Evolutionary conservation across 1,284 basidiomycete genomes (phyloP).

Genomic region (Abortiporus biennis): DNA sequence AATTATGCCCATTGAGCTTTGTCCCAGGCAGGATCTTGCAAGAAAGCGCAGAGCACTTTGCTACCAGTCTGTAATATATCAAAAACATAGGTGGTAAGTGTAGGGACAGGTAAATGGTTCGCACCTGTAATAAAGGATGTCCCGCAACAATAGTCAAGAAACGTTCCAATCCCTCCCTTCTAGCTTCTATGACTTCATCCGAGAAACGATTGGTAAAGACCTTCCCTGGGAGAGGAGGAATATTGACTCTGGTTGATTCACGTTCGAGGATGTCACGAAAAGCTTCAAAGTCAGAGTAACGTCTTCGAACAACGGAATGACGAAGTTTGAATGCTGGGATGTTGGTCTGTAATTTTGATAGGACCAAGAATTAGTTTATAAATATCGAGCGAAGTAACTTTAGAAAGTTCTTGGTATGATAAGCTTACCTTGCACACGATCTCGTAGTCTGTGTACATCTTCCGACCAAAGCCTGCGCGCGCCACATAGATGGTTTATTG

Average conservation of each 20-base stretch:
- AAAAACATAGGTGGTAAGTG: neutral
- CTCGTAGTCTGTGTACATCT: conserved; percentile 99
- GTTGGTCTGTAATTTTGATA: conserved; percentile 66
- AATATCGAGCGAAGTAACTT: neutral
- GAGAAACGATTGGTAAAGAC: conserved; percentile 96
- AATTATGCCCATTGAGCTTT: conserved; percentile 60
- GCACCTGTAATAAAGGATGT: conserved; percentile 90
- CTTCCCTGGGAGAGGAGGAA: conserved; percentile 94
- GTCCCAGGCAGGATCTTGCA: conserved; percentile 89
- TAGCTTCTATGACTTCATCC: conserved; percentile 92
- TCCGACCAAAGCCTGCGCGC: conserved; percentile 78
- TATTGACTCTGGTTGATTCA: conserved; percentile 95
- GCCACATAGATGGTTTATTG: neutral
- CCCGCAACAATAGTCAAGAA: conserved; percentile 97
- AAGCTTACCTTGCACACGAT: conserved; percentile 89
- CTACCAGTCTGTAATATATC: conserved; percentile 73
- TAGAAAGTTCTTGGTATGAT: no score
- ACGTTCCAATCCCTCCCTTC: conserved; percentile 91
- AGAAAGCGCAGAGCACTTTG: conserved; percentile 94
- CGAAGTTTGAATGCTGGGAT: conserved; percentile 98
- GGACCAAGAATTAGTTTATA: neutral
- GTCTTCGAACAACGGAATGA: conserved; percentile 89
- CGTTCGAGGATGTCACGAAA: conserved; percentile 98
- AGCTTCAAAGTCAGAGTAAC: conserved; percentile 98
- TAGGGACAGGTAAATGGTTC: conserved; percentile 17